phyloP scores from a whole-genome alignment of 371 early-diverging fungal species.

The Mucor racemosus region DNA sequence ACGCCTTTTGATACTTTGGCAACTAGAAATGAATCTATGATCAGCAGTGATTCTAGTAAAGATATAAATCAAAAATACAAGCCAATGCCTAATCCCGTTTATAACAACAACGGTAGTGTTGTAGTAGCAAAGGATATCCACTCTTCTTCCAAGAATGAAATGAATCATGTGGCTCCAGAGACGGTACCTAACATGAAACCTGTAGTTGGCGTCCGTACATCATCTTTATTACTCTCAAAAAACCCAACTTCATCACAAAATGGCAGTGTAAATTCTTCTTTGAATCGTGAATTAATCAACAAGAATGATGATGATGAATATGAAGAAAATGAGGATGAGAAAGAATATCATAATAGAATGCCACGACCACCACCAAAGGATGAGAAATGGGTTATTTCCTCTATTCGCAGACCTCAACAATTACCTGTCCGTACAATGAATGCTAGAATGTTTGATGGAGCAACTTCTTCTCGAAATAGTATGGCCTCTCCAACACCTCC shows the following conservation, averaged over 20 bases:
- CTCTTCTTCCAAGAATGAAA: not conserved
- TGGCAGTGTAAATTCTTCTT: not conserved
- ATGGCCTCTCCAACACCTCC: not conserved
- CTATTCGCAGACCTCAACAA: slow-evolving; percentile 52
- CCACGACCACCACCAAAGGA: slow-evolving; percentile 44
- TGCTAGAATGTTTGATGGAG: slow-evolving; percentile 33
- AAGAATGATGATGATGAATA: not conserved
- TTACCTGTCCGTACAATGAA: slow-evolving; percentile 44
- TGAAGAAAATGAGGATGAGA: slow-evolving; percentile 26
- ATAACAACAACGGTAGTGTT: not conserved
- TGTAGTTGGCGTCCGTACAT: slow-evolving; percentile 1
- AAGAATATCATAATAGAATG: slow-evolving; percentile 16
- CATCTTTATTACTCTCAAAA: not conserved
- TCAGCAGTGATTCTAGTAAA: not conserved
- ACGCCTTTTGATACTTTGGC: not conserved
- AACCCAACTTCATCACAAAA: not conserved
- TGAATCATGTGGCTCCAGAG: not conserved
- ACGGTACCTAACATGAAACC: slow-evolving; percentile 4
- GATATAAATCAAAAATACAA: slow-evolving; percentile 11
- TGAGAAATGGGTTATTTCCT: slow-evolving; percentile 58
- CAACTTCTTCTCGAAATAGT: slow-evolving; percentile 12
- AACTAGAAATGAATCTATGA: not conserved
- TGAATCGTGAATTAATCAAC: not conserved
- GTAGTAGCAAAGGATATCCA: too few species aligned
- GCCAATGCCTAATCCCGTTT: slow-evolving; percentile 26